These are phyloP conservation scores for Tetracentron sinense DNA, from an alignment of 164 flowering plant genomes.

Conservation along the genomic window DNA sequence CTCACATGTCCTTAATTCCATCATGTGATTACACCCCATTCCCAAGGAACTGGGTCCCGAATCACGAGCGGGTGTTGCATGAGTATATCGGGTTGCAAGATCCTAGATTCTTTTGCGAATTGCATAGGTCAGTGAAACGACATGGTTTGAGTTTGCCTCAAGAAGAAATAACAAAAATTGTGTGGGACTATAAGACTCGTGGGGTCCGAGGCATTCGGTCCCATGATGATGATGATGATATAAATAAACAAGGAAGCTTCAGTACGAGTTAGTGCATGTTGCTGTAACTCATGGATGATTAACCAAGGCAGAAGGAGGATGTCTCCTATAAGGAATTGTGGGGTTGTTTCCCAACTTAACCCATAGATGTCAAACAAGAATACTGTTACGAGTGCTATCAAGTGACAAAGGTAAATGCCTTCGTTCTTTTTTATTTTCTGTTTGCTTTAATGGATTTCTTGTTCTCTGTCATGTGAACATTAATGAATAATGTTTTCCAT, in stretches of 20 bases:
- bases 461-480: too few species aligned
- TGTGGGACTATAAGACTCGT: constrained; percentile 74
- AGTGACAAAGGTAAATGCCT: too few species aligned
- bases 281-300: neutral
- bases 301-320: neutral
- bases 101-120: constrained; percentile 67
- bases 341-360: neutral
- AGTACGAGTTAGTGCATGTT: neutral
- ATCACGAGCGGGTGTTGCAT: constrained; percentile 66
- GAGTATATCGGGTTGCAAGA: constrained; percentile 80
- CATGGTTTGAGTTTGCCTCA: constrained; percentile 69
- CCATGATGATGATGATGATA: constrained; percentile 13
- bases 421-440: too few species aligned
- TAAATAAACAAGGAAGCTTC: constrained; percentile 10
- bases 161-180: constrained; percentile 64
- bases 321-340: neutral
- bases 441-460: too few species aligned
- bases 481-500: too few species aligned
- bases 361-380: too few species aligned
- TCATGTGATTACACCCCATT: constrained; percentile 93
- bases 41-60: constrained; percentile 83
- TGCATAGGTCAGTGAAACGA: constrained; percentile 59
- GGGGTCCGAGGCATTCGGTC: constrained; percentile 43
- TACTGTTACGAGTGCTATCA: too few species aligned
- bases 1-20: constrained; percentile 85